A percentile compares a stretch with the other conserved stretches of the same genome.
Conservation (phyloP, 2,329 filamentous ascomycete genomes). For the Sporothrix brasiliensis region DNA sequence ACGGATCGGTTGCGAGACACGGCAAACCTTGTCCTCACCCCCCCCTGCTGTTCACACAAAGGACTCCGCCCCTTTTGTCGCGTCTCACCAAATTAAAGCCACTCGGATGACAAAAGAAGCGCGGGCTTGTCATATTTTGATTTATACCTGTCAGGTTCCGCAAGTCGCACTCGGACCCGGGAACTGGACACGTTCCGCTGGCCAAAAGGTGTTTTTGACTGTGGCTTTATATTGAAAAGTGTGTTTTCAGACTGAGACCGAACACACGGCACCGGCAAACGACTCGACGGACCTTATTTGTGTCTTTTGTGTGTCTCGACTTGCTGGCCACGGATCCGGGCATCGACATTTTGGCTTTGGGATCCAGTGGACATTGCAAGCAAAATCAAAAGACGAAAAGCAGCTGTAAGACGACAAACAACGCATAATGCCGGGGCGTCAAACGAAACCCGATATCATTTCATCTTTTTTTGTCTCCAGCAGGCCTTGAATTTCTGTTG, state of each 20-base stretch:
- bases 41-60: conserved; percentile 1
- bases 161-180: conserved; percentile 5
- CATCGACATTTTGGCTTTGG: not conserved
- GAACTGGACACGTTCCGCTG: conserved; percentile 14
- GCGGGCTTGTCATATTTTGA: conserved; percentile 1
- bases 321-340: not conserved
- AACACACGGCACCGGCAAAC: not conserved
- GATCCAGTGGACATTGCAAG: not conserved
- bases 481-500: conserved; percentile 7
- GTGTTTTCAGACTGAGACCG: not conserved
- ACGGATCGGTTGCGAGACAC: conserved; percentile 8
- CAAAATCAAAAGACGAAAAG: not conserved
- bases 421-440: conserved; percentile 18
- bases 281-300: conserved; percentile 10
- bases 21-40: not conserved
- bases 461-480: conserved; percentile 2
- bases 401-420: not conserved
- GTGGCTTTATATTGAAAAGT: not conserved
- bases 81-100: conserved; percentile 23
- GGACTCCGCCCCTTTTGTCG: conserved; percentile 20
- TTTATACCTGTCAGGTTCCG: not conserved
- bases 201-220: not conserved
- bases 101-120: conserved; percentile 6
- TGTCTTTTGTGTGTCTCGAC: not conserved
- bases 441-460: conserved; percentile 20